phyloP scores from a whole-genome alignment of 1,284 basidiomycete species.

The Ganoderma meredithae region DNA sequence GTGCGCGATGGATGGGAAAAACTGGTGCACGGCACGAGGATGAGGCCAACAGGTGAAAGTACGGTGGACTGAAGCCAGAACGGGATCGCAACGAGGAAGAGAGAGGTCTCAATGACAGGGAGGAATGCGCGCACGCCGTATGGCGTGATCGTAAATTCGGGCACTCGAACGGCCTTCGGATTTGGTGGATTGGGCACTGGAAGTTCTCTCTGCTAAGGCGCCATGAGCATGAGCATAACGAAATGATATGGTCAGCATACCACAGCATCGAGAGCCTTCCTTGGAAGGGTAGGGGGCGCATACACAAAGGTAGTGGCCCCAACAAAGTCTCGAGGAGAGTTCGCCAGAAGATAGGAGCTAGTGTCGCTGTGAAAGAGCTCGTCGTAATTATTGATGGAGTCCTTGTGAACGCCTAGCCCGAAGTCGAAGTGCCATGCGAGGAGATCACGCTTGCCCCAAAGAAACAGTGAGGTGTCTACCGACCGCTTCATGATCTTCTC shows the following conservation, averaged over 20 bases:
- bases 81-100: neutral
- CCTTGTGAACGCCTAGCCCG: neutral
- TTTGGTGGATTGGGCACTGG: neutral
- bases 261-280: neutral
- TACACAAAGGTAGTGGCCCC: neutral
- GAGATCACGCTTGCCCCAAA: conserved; percentile 15
- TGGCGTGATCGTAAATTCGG: conserved; percentile 7
- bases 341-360: conserved; percentile 3
- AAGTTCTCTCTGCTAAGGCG: neutral
- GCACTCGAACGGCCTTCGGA: neutral
- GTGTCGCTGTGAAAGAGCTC: neutral
- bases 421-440: neutral
- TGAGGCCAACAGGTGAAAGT: neutral
- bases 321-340: neutral
- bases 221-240: neutral
- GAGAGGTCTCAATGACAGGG: neutral
- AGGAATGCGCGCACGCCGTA: conserved; percentile 8
- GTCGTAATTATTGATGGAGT: neutral
- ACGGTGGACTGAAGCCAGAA: neutral
- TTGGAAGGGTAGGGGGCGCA: neutral
- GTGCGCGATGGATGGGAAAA: neutral
- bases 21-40: neutral
- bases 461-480: conserved; percentile 19
- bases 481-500: conserved; percentile 23
- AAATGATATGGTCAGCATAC: neutral